Evolutionary conservation across 805 yeast genomes (phyloP).

Genomic region (Yamadazyma philogaea): DNA sequence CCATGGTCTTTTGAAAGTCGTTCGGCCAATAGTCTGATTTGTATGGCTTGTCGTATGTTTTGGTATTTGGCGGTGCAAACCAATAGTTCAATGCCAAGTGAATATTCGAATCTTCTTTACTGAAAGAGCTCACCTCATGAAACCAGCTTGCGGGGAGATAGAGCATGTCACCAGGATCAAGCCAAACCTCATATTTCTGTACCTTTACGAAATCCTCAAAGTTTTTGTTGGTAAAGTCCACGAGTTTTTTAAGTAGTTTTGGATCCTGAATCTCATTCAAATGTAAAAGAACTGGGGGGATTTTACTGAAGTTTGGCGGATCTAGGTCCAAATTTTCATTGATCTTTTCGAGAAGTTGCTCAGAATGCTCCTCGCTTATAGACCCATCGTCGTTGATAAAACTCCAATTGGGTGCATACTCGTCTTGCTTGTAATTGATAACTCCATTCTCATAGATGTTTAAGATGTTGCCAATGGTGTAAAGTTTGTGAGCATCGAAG

Average conservation of each 20-base stretch:
- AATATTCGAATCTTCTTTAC: conserved; percentile 25
- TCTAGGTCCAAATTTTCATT: conserved; percentile 15
- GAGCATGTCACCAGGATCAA: conserved; percentile 63
- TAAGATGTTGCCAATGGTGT: conserved; percentile 62
- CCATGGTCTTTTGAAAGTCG: conserved; percentile 3
- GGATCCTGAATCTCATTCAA: conserved; percentile 36
- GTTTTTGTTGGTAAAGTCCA: conserved; percentile 32
- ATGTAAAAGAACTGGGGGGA: conserved; percentile 65
- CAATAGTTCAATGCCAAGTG: conserved; percentile 74
- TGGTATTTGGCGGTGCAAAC: conserved; percentile 62
- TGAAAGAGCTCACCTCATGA: conserved; percentile 72
- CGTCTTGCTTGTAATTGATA: conserved; percentile 57
- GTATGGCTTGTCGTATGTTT: conserved; percentile 33
- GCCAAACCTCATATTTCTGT: conserved; percentile 42
- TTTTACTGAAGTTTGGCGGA: conserved; percentile 66
- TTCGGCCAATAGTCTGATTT: conserved; percentile 49
- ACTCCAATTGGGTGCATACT: conserved; percentile 61
- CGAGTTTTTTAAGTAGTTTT: conserved; percentile 22
- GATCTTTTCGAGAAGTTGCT: conserved; percentile 11
- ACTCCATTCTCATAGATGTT: conserved; percentile 58
- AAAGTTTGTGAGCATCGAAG: conserved; percentile 52
- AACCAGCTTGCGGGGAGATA: conserved; percentile 80
- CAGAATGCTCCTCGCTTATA: conserved; percentile 42
- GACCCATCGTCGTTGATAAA: conserved; percentile 63
- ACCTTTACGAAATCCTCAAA: conserved; percentile 51